phyloP scores from a whole-genome alignment of 208 protist genomes.

The Crithidia expoeki region DNA sequence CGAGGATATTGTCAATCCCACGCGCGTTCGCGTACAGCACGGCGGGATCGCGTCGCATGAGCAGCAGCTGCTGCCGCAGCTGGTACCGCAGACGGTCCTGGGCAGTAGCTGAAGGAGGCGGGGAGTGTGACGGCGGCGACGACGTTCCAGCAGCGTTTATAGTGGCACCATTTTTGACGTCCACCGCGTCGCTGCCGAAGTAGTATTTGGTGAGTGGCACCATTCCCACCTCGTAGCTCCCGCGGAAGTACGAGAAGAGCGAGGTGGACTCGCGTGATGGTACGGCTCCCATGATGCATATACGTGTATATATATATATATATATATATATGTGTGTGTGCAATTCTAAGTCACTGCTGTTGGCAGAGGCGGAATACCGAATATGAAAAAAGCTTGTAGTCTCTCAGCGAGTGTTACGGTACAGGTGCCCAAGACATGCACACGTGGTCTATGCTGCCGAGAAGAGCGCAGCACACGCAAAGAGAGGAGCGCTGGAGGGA shows the following conservation, averaged over 20 bases:
- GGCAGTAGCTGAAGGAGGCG: background rate
- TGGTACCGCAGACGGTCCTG: slow-evolving; percentile 28
- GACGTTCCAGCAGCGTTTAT: background rate
- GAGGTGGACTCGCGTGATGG: slow-evolving; percentile 67
- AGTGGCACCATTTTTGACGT: background rate
- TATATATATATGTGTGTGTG: background rate
- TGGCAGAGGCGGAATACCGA: background rate
- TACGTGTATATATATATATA: background rate
- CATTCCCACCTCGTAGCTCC: slow-evolving; percentile 86
- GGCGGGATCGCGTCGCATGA: slow-evolving; percentile 71
- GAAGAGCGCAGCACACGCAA: background rate
- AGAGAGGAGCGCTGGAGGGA: background rate
- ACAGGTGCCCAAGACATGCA: background rate
- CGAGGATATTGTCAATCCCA: slow-evolving; percentile 39
- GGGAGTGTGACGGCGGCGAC: background rate
- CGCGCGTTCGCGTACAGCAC: slow-evolving; percentile 72
- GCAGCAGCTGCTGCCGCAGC: slow-evolving; percentile 70
- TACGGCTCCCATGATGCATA: slow-evolving; percentile 56
- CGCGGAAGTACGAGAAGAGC: slow-evolving; percentile 88
- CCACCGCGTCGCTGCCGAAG: slow-evolving; percentile 45
- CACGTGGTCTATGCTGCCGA: slow-evolving; percentile 13
- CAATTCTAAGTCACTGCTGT: background rate
- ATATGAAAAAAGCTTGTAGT: background rate
- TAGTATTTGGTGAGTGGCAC: slow-evolving; percentile 80
- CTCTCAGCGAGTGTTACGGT: background rate